A percentile compares a stretch with the other conserved stretches of the same genome.
phyloP scores from a whole-genome alignment of 2,329 filamentous ascomycete species.

The Alternaria sp. region DNA sequence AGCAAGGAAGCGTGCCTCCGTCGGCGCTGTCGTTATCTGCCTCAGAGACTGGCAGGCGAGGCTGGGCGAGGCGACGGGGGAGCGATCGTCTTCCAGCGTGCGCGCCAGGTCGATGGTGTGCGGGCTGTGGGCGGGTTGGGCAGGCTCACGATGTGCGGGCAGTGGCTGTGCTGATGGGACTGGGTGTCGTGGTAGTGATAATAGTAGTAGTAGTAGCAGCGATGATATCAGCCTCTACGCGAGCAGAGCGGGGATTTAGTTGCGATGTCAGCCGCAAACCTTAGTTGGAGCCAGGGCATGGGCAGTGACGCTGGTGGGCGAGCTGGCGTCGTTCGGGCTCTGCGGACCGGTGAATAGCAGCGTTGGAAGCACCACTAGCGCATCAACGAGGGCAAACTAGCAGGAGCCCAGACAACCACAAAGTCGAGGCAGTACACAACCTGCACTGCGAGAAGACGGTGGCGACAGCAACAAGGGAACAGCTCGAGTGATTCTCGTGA shows the following conservation, averaged over 20 bases:
- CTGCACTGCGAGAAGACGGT: neutral
- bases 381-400: constrained; percentile 21
- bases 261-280: constrained; percentile 29
- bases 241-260: constrained; percentile 33
- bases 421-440: constrained; percentile 13
- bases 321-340: constrained; percentile 27
- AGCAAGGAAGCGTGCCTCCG: constrained; percentile 55
- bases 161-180: constrained; percentile 30
- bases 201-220: constrained; percentile 25
- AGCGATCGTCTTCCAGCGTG: constrained; percentile 44
- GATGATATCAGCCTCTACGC: constrained; percentile 34
- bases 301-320: constrained; percentile 28
- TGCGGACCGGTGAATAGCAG: constrained; percentile 39
- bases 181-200: constrained; percentile 27
- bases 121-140: constrained; percentile 16
- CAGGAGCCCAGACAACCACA: constrained; percentile 21
- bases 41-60: constrained; percentile 40
- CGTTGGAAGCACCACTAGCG: constrained; percentile 32
- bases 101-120: constrained; percentile 51
- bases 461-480: neutral
- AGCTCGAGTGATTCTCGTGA: neutral
- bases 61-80: constrained; percentile 45
- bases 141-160: constrained; percentile 30
- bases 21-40: constrained; percentile 50
- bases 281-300: constrained; percentile 32